These are phyloP conservation scores for Fistulinella prunicolor DNA, from an alignment of 768 basidiomycete species.

Conservation along the genomic window DNA sequence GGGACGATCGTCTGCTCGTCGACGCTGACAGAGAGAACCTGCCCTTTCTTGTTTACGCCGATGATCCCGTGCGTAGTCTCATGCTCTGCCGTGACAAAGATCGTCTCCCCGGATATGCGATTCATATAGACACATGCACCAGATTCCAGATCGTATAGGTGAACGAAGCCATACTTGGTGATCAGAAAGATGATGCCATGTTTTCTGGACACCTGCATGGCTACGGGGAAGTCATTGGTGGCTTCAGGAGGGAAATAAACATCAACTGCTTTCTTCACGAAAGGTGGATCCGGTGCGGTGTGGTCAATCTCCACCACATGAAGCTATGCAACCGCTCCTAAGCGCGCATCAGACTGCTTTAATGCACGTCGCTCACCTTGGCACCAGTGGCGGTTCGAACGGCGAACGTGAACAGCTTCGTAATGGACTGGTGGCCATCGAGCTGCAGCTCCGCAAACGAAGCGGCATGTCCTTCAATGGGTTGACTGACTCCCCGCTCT, in stretches of 20 bases:
- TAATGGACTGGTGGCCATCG: constrained; percentile 80
- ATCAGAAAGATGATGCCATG: constrained; percentile 97
- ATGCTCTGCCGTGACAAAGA: constrained; percentile 97
- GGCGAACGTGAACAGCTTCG: constrained; percentile 93
- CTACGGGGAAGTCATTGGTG: constrained; percentile 97
- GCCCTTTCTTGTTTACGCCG: constrained; percentile 99
- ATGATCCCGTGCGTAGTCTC: constrained; percentile 94
- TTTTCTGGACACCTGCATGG: constrained; percentile 97
- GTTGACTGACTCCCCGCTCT: constrained; percentile 91
- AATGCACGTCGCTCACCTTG: constrained; percentile 58
- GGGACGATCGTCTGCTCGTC: constrained; percentile 96
- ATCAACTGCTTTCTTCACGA: constrained; percentile 96
- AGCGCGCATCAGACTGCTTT: constrained; percentile 3
- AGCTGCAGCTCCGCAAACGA: constrained; percentile 90
- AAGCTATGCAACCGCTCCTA: constrained; percentile 51
- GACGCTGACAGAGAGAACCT: constrained; percentile 93
- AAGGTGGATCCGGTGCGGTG: constrained; percentile 85
- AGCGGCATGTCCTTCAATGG: constrained; percentile 98
- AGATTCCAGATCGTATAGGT: constrained; percentile 96
- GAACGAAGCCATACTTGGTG: constrained; percentile 99
- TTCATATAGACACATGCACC: constrained; percentile 99
- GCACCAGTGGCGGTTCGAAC: constrained; percentile 96
- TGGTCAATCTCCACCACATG: constrained; percentile 99
- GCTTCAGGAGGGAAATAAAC: constrained; percentile 99
- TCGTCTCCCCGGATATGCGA: constrained; percentile 98